phyloP scores from a whole-genome alignment of 164 flowering plant genomes.

The Berberis thunbergii region DNA sequence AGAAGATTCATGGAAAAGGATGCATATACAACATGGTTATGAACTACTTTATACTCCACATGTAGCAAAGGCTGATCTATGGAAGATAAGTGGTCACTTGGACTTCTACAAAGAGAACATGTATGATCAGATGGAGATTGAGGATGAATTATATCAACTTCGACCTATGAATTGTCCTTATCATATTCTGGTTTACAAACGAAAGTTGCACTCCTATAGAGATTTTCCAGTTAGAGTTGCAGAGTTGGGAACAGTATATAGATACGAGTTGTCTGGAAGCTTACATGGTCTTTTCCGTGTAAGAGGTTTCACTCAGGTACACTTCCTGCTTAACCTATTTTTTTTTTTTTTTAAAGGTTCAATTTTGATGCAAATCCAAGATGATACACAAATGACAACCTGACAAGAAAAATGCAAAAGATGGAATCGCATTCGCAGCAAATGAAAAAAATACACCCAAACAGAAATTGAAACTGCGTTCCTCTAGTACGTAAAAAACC shows the following conservation, averaged over 20 bases:
- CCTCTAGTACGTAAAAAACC: too few species aligned
- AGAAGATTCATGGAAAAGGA: conserved; percentile 89
- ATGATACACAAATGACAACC: too few species aligned
- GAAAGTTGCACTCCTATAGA: conserved; percentile 74
- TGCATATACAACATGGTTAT: conserved; percentile 64
- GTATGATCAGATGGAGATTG: conserved; percentile 91
- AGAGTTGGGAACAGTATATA: conserved; percentile 90
- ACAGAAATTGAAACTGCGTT: too few species aligned
- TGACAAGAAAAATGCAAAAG: too few species aligned
- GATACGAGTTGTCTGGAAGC: conserved; percentile 94
- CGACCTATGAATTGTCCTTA: conserved; percentile 99
- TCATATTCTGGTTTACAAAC: conserved; percentile 80
- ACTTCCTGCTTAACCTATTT: background rate
- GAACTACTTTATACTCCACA: conserved; percentile 85
- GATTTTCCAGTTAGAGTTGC: conserved; percentile 95
- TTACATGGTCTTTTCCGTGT: conserved; percentile 98
- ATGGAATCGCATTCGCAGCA: too few species aligned
- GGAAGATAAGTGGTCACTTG: conserved; percentile 93
- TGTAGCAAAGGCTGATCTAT: conserved; percentile 89
- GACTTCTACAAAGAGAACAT: conserved; percentile 93
- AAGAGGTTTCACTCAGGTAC: conserved; percentile 98
- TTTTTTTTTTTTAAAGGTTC: background rate
- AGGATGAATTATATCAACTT: conserved; percentile 89
- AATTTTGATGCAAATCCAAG: too few species aligned
- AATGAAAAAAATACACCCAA: too few species aligned